Percentiles rank a stretch among this genome's conserved stretches.
phyloP scores from a whole-genome alignment of 2,329 filamentous ascomycete genomes.

The Cladosporium velox region DNA sequence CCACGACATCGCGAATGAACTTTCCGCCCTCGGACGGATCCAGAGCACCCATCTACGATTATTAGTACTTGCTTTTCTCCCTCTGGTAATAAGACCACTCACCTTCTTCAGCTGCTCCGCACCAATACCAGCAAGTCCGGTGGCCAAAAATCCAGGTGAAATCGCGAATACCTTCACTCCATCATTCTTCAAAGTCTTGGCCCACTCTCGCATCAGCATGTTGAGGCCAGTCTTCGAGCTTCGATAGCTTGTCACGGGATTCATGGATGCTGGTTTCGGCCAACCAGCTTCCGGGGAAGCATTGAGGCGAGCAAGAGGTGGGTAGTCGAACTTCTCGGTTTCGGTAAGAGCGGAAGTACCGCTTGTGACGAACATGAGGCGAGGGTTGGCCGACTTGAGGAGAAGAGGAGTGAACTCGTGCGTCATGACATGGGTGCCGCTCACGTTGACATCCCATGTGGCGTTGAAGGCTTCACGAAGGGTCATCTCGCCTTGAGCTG shows the following conservation, averaged over 20 bases:
- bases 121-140: constrained; percentile 41
- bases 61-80: neutral
- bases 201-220: constrained; percentile 54
- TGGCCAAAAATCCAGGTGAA: constrained; percentile 51
- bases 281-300: constrained; percentile 44
- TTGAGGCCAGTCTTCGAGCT: constrained; percentile 51
- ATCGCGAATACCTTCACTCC: constrained; percentile 53
- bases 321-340: constrained; percentile 34
- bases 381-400: constrained; percentile 38
- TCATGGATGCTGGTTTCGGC: constrained; percentile 44
- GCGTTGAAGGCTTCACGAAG: constrained; percentile 42
- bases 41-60: constrained; percentile 42
- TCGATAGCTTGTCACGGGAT: constrained; percentile 42
- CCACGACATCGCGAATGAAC: constrained; percentile 43
- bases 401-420: constrained; percentile 41
- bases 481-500: constrained; percentile 32
- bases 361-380: constrained; percentile 44
- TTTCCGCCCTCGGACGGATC: constrained; percentile 41
- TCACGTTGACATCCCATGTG: constrained; percentile 43
- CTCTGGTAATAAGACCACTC: neutral
- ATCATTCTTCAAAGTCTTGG: constrained; percentile 42
- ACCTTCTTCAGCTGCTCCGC: constrained; percentile 36
- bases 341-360: constrained; percentile 46
- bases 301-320: constrained; percentile 30
- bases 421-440: constrained; percentile 43